Conservation (phyloP, 306 rosid genomes). For the Vigna nakashimae region DNA sequence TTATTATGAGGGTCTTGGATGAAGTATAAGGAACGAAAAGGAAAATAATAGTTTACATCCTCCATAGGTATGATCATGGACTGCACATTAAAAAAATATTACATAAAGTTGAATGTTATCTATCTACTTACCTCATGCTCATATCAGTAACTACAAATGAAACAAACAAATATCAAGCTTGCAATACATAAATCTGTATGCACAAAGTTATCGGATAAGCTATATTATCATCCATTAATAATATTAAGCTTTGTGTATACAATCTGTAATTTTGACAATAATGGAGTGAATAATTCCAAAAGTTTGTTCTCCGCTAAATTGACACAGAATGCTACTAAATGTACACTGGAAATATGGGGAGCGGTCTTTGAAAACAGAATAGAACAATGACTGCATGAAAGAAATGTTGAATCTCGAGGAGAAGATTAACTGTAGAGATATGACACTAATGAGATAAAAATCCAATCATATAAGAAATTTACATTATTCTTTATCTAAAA, state of each 20-base stretch:
- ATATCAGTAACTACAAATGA: not conserved
- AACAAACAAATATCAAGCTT: not conserved
- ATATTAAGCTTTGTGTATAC: not conserved
- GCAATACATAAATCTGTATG: not conserved
- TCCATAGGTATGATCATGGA: too few species aligned
- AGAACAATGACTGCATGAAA: constrained; percentile 1
- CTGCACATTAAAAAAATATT: too few species aligned
- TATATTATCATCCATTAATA: not conserved
- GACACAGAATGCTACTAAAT: constrained; percentile 22
- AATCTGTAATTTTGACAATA: constrained; percentile 15
- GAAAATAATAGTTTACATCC: too few species aligned
- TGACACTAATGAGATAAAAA: too few species aligned
- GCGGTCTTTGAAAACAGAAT: constrained; percentile 1
- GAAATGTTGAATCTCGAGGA: too few species aligned
- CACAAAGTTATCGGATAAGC: too few species aligned
- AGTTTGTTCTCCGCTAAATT: constrained; percentile 4
- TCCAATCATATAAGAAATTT: too few species aligned
- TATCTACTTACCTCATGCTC: not conserved
- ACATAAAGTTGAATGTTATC: too few species aligned
- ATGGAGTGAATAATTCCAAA: not conserved
- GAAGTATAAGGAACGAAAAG: too few species aligned
- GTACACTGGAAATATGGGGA: not conserved
- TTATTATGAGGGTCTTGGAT: too few species aligned
- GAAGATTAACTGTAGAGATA: too few species aligned
- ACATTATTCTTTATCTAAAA: too few species aligned